Evolutionary conservation across 2,329 filamentous ascomycete genomes (phyloP).

Genomic region (Colletotrichum somersetense): DNA sequence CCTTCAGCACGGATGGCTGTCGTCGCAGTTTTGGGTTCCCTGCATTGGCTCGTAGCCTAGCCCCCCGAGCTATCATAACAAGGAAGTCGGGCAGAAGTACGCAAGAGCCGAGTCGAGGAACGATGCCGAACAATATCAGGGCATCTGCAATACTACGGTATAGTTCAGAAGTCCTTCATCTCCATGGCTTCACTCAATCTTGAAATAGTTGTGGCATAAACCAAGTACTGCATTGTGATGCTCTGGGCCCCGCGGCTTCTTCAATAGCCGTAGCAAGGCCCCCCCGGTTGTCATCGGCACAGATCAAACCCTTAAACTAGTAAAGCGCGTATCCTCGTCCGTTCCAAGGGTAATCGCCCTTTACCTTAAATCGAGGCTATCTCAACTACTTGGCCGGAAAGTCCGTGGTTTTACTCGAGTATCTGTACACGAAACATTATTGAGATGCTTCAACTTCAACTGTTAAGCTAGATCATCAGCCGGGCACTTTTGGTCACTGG

Average conservation of each 20-base stretch:
- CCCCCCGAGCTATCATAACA: slow-evolving; percentile 5
- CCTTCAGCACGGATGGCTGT: neutral
- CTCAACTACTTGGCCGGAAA: neutral
- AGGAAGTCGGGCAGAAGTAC: slow-evolving; percentile 2
- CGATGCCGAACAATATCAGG: neutral
- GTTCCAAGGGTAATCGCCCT: neutral
- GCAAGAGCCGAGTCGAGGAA: slow-evolving; percentile 14
- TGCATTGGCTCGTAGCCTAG: slow-evolving; percentile 4
- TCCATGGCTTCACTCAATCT: neutral
- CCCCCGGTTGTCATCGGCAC: neutral
- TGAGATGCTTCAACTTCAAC: neutral
- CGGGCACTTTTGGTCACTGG: neutral
- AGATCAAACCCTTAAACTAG: neutral
- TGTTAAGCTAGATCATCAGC: neutral
- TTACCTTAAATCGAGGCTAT: neutral
- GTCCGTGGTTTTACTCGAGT: neutral
- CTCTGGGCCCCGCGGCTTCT: too few relatives aligned
- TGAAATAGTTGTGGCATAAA: neutral
- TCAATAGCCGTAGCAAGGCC: neutral
- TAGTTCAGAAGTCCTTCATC: neutral
- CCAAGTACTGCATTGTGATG: neutral
- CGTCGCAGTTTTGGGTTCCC: slow-evolving; percentile 3
- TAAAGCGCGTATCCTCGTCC: neutral
- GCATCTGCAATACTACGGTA: neutral
- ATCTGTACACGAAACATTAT: neutral